Base-by-base conservation (phyloP, 2,329 filamentous ascomycete species). In the Aspergillus sp. region DNA sequence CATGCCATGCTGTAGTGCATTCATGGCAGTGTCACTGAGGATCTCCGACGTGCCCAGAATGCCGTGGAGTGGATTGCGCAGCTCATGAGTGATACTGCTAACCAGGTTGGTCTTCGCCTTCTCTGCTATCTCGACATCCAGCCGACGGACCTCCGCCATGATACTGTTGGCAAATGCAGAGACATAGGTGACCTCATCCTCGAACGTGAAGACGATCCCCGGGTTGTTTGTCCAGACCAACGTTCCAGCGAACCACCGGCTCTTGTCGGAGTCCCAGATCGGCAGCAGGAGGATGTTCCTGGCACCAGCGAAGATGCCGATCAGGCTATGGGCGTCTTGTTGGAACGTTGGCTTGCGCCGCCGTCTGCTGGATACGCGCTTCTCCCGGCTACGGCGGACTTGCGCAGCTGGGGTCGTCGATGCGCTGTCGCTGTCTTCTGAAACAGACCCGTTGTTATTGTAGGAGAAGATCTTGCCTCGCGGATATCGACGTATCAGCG, bases 91-190 rank as follows among this genome's bases (percentile, higher is more conserved):
- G 24, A 83, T 81, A 2, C 75, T 79, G 1, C 78, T 77, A 30
- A 83, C 77, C 51, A 84, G 83, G 12, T 81, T 79, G 2, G 74
- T 75, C 59, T 83, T 83, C 22, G 79, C 75, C 24, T 75, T 73
- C 52, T 82, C 77, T 2, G 67, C 66, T 1, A 68, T 64, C 7
- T 67, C 62, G 27, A 69, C 67, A 34, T 74, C 69, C n/a, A 73
- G 63, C 11, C 72, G 69, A 33, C 69, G 67, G n/a, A 72, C 68
- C 51, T 75, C 73, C 4, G 70, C 69, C 62, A 75, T 73, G 15
- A 75, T 68, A 3, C 68, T 69, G 19, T 72, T 70, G 15, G 68
- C 69, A 55, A 75, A 75, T 0, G 69, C 68, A 22, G 67, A 67
- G 30, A 73, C 64, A 30, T 74, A 75, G 34, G 69, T 65, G 4